Conservation (phyloP, 1,284 basidiomycete genomes). For the Ceratobasidium sp. region DNA sequence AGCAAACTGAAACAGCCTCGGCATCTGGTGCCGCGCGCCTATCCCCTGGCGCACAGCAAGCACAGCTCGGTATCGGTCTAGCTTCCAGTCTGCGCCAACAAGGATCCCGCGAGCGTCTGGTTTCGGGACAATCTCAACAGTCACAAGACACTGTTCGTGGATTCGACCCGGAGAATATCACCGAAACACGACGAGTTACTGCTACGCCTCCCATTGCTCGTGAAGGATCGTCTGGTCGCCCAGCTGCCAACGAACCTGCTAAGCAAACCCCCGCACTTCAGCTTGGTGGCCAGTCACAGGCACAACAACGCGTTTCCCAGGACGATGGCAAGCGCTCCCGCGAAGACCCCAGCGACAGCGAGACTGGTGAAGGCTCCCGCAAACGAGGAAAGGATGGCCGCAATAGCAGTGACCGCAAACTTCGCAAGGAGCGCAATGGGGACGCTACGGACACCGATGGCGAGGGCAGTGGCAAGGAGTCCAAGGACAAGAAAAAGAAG, state of each 20-base stretch:
- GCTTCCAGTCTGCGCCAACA: conserved; percentile 40
- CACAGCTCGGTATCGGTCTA: conserved; percentile 38
- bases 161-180: conserved; percentile 61
- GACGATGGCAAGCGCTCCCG: conserved; percentile 64
- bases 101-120: conserved; percentile 39
- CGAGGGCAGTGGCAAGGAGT: conserved; percentile 53
- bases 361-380: conserved; percentile 46
- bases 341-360: conserved; percentile 66
- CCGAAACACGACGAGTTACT: conserved; percentile 74
- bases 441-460: conserved; percentile 51
- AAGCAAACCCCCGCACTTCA: conserved; percentile 15
- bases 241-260: conserved; percentile 40
- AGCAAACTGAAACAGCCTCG: conserved; percentile 33
- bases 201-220: conserved; percentile 78
- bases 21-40: conserved; percentile 1
- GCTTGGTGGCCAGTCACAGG: conserved; percentile 13
- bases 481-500: conserved; percentile 72
- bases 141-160: conserved; percentile 46
- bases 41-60: conserved; percentile 36
- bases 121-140: conserved; percentile 41
- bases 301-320: conserved; percentile 44
- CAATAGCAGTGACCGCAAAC: conserved; percentile 54
- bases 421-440: conserved; percentile 67
- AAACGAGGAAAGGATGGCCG: conserved; percentile 41
- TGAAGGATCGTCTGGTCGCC: conserved; percentile 48